These are phyloP conservation scores for Penicillium thymicola DNA, from an alignment of 2,329 filamentous ascomycete genomes.

Conservation along the genomic window DNA sequence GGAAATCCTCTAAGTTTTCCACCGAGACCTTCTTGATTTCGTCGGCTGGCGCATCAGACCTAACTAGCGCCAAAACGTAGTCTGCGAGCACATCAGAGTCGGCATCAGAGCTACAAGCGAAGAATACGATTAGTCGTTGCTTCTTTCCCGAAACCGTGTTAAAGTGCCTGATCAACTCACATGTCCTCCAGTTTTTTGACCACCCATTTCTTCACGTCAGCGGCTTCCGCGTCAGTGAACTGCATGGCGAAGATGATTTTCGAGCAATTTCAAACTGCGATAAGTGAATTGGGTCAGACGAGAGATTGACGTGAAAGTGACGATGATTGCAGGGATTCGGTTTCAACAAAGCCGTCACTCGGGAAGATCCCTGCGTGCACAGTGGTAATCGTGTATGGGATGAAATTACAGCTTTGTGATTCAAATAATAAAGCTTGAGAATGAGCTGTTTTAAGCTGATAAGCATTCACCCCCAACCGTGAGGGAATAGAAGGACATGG, in stretches of 20 bases:
- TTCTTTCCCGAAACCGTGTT: not conserved
- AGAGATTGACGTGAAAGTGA: not conserved
- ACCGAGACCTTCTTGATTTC: constrained; percentile 52
- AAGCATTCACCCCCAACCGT: constrained; percentile 1
- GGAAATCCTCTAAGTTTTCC: constrained; percentile 57
- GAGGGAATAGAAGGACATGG: not conserved
- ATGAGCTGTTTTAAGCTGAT: not conserved
- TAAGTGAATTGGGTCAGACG: not conserved
- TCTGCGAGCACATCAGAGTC: constrained; percentile 61
- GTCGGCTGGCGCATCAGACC: constrained; percentile 54
- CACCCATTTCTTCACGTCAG: constrained; percentile 56
- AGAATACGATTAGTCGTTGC: constrained; percentile 4
- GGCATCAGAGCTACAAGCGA: constrained; percentile 53
- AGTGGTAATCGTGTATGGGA: not conserved
- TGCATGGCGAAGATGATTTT: constrained; percentile 42
- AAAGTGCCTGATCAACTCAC: constrained; percentile 36
- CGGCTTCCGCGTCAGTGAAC: constrained; percentile 52
- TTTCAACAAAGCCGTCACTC: constrained; percentile 4
- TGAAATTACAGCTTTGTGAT: not conserved
- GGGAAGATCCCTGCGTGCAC: not conserved
- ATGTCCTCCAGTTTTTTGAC: constrained; percentile 58
- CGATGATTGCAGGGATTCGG: constrained; percentile 10
- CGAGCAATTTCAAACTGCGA: not conserved
- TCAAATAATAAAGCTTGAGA: not conserved
- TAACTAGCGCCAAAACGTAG: constrained; percentile 59